Evolutionary conservation across 2,329 filamentous ascomycete genomes (phyloP), one percentile per base, ranked within the genome.

Genomic region (Xenoacremonium recifei): DNA sequence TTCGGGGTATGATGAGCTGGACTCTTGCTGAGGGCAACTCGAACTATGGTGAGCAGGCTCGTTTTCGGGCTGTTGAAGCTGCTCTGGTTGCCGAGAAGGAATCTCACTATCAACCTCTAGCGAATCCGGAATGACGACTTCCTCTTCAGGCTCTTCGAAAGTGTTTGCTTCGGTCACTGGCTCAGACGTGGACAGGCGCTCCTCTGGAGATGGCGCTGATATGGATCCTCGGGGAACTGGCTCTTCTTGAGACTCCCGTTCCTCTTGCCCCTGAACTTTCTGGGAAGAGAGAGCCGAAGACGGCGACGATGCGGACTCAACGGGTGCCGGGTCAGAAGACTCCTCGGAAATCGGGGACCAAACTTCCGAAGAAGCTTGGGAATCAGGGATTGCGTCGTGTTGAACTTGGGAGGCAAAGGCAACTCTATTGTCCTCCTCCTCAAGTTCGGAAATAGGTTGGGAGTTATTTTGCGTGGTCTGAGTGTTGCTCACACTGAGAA

Each of bases 341-440:
- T 27, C 13, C 23, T 27, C 7, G 23, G 23, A 27, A 13, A 27
- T 13, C 9, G 23, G 49, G 4, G 54, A 47, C 42, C 49, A 54
- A 11, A 50, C 48, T 38, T 52, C 53, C 10, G 60, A 60, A 9
- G 46, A 49, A 23, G 68, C 69, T 44, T 73, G 69, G 1, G 72
- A 75, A 44, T 74, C 71, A 0, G 69, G 69, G 18, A 75, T 67
- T 4, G 67, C 72, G 19, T 50, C 49, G 39, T 63, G 59, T 42
- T 63, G 70, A 27, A 62, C 43, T 19, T 59, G 50, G 4, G 59
- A 55, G 15, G 59, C 47, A 41, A 70, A 38, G 10, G 52, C 42
- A 32, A 63, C 42, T 31, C 59, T 57, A 17, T 57, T 54, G 46
- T 67, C 66, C 35, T 62, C 52, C 27, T 61, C 58, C 35, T 69